Percentiles rank a stretch among this genome's conserved stretches.
Conservation (phyloP, 495 filamentous ascomycete species). For the Aspergillus coremiiformis region DNA sequence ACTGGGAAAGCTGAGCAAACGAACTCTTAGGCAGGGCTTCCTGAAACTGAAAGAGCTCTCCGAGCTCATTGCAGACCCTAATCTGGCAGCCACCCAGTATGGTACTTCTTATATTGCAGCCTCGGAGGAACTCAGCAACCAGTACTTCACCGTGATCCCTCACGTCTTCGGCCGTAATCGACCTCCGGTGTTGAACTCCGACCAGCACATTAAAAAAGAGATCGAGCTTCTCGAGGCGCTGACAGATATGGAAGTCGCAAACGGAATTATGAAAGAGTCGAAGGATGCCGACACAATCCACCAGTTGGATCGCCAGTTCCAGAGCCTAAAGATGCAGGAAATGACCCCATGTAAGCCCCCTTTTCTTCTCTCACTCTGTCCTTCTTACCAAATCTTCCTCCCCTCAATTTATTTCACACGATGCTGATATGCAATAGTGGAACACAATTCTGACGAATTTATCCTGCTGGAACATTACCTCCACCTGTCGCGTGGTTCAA, state of each 20-base stretch:
- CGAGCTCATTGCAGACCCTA: constrained; percentile 47
- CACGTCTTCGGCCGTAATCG: constrained; percentile 69
- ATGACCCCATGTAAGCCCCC: constrained; percentile 50
- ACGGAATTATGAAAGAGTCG: constrained; percentile 64
- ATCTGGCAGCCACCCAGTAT: constrained; percentile 41
- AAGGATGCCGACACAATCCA: constrained; percentile 48
- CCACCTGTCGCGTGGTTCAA: constrained; percentile 50
- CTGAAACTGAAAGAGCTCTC: constrained; percentile 66
- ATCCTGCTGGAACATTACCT: constrained; percentile 57
- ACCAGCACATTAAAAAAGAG: constrained; percentile 58
- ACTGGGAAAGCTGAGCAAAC: constrained; percentile 73
- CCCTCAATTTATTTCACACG: not conserved
- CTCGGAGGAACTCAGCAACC: constrained; percentile 57
- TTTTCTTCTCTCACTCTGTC: not conserved
- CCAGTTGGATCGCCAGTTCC: constrained; percentile 61
- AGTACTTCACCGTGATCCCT: constrained; percentile 75
- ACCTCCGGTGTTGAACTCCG: constrained; percentile 54
- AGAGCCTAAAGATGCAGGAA: constrained; percentile 62
- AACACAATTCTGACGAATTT: constrained; percentile 53
- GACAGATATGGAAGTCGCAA: constrained; percentile 74
- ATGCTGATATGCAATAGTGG: constrained; percentile 30
- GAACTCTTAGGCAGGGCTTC: constrained; percentile 64
- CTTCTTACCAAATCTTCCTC: not conserved
- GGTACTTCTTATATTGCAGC: constrained; percentile 27
- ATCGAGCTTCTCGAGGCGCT: constrained; percentile 69